These are phyloP conservation scores for Penicillium verhagenii DNA, from an alignment of 495 filamentous ascomycete genomes.

Conservation along the genomic window DNA sequence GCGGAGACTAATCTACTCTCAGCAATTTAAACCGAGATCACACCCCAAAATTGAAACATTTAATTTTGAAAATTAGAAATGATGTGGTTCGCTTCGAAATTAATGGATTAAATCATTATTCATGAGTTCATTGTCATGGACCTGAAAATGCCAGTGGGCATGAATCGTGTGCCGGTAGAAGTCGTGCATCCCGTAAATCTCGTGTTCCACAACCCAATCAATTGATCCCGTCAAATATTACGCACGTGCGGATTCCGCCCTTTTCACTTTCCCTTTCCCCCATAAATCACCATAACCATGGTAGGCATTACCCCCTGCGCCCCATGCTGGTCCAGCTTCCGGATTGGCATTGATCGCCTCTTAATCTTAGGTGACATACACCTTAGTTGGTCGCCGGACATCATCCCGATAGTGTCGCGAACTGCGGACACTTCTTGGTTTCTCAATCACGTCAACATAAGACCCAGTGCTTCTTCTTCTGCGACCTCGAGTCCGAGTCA, in stretches of 20 bases:
- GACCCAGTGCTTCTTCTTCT: conserved; percentile 21
- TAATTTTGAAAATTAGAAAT: background rate
- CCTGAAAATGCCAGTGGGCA: no score
- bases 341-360: background rate
- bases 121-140: background rate
- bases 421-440: conserved; percentile 18
- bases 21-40: background rate
- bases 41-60: background rate
- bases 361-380: conserved; percentile 28
- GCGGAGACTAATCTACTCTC: background rate
- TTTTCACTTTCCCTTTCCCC: background rate
- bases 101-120: background rate
- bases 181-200: background rate
- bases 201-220: no score
- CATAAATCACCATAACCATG: background rate
- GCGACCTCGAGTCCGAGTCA: conserved; percentile 13
- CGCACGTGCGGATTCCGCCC: no score
- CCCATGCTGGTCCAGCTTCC: background rate
- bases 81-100: background rate
- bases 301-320: background rate
- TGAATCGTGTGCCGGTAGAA: no score
- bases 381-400: conserved; percentile 36
- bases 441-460: conserved; percentile 38
- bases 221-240: no score
- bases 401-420: conserved; percentile 24